phyloP scores from a whole-genome alignment of 2,329 filamentous ascomycete species.

The Meredithiella fracta region DNA sequence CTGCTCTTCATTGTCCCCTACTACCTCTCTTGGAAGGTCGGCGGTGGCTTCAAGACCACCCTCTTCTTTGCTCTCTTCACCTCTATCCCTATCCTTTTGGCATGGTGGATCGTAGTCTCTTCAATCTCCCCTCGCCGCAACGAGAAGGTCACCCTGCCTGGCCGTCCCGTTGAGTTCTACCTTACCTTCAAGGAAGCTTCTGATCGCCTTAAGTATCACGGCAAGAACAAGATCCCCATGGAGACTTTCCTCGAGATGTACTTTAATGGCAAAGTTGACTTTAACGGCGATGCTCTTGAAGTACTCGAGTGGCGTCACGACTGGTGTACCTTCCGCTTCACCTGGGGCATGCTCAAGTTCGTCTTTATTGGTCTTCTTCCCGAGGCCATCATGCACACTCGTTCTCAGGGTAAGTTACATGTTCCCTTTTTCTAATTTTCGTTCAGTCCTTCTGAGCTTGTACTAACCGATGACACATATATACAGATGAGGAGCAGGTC shows the following conservation, averaged over 20 bases:
- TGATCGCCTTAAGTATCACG: conserved; percentile 51
- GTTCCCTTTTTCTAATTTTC: neutral
- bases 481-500: conserved; percentile 71
- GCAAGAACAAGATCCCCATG: conserved; percentile 68
- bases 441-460: neutral
- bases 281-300: conserved; percentile 86
- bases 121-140: conserved; percentile 74
- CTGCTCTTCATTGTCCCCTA: conserved; percentile 55
- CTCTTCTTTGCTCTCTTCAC: conserved; percentile 76
- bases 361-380: conserved; percentile 78
- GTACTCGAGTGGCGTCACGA: conserved; percentile 88
- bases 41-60: conserved; percentile 74
- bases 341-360: conserved; percentile 67
- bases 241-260: conserved; percentile 97
- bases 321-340: conserved; percentile 92
- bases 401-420: conserved; percentile 46
- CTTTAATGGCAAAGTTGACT: conserved; percentile 85
- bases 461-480: neutral
- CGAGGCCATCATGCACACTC: conserved; percentile 82
- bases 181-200: conserved; percentile 59
- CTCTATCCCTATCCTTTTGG: conserved; percentile 62
- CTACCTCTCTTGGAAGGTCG: conserved; percentile 68
- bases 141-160: conserved; percentile 77
- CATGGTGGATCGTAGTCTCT: conserved; percentile 63
- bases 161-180: conserved; percentile 80